These are phyloP conservation scores for Dipodascus geniculatus DNA, from an alignment of 805 yeast genomes.

Conservation along the genomic window DNA sequence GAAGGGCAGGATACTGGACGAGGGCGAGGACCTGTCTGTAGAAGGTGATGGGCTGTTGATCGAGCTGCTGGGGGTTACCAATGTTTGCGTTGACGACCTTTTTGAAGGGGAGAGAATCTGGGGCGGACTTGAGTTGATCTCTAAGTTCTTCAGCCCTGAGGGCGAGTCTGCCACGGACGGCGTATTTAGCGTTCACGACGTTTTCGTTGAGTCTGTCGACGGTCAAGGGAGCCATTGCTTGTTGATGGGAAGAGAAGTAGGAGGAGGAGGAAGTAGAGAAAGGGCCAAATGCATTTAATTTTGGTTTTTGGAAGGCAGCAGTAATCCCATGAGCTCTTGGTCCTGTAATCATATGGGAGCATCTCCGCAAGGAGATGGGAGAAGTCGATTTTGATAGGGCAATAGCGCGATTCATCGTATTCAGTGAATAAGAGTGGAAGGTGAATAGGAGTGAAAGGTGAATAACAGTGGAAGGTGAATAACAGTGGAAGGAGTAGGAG, in stretches of 20 bases:
- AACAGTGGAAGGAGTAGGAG: too few relatives aligned
- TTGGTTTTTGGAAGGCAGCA: too few relatives aligned
- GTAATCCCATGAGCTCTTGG: too few relatives aligned
- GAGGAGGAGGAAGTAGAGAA: neutral
- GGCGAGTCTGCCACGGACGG: conserved; percentile 94
- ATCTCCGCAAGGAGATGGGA: neutral
- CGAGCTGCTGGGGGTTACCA: conserved; percentile 96
- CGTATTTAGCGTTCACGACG: conserved; percentile 82
- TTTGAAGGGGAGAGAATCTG: conserved; percentile 60
- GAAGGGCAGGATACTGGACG: conserved; percentile 70
- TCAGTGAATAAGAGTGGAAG: too few relatives aligned
- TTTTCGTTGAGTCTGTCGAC: conserved; percentile 53
- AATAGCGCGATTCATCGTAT: neutral
- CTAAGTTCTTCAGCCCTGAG: conserved; percentile 79
- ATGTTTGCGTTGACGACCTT: conserved; percentile 82
- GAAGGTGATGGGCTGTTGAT: conserved; percentile 90
- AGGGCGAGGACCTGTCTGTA: conserved; percentile 83
- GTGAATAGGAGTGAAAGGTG: too few relatives aligned
- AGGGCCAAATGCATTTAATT: neutral
- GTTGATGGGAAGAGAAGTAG: neutral
- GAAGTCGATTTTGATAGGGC: neutral
- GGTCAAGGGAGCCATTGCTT: conserved; percentile 18
- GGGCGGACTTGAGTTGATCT: conserved; percentile 39
- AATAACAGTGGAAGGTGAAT: too few relatives aligned
- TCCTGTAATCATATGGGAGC: neutral